A percentile compares a stretch with the other conserved stretches of the same genome.
phyloP scores from a whole-genome alignment of 768 basidiomycete species.

The Lactarius deliciosus region DNA sequence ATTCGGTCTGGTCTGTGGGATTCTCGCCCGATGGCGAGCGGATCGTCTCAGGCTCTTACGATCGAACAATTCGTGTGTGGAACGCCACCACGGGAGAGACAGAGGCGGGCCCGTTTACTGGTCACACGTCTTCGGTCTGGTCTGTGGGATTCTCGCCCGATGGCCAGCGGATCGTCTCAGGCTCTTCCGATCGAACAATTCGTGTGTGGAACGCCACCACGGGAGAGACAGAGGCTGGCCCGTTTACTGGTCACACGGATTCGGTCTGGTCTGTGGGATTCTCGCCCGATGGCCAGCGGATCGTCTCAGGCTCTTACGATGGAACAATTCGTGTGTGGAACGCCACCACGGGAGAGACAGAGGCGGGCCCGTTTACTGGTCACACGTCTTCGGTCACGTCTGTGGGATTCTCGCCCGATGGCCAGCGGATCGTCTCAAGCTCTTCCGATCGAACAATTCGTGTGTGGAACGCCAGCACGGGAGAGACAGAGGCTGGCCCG shows the following conservation, averaged over 20 bases:
- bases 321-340: not conserved
- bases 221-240: not conserved
- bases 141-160: not conserved
- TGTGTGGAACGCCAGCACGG: not conserved
- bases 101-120: too few species aligned
- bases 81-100: too few species aligned
- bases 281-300: not conserved
- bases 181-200: not conserved
- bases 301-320: not conserved
- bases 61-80: too few species aligned
- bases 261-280: not conserved
- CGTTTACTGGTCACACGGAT: not conserved
- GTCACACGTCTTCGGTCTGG: too few species aligned
- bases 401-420: not conserved
- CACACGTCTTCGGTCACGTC: not conserved
- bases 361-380: not conserved
- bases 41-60: too few species aligned
- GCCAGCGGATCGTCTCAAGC: not conserved
- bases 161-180: not conserved
- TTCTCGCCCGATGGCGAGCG: too few species aligned
- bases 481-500: not conserved
- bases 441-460: not conserved
- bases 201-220: not conserved
- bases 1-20: too few species aligned
- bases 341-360: not conserved